Evolutionary conservation across 1,284 basidiomycete genomes (phyloP).

Genomic region (Rhodofomes roseus): DNA sequence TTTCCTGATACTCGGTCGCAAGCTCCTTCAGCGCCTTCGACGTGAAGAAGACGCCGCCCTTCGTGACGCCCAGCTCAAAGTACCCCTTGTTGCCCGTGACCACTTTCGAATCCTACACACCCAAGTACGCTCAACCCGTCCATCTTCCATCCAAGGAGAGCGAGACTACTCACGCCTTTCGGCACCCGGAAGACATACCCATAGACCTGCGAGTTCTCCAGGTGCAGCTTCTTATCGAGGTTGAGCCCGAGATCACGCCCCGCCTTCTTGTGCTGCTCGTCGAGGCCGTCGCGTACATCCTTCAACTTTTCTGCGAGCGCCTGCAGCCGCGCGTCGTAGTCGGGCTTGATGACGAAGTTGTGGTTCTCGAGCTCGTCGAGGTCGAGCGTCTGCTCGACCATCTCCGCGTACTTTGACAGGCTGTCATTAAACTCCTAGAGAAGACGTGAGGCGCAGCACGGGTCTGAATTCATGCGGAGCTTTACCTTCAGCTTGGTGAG

Average conservation of each 20-base stretch:
- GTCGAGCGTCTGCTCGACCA: slow-evolving; percentile 96
- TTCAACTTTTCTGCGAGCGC: slow-evolving; percentile 66
- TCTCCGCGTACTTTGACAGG: slow-evolving; percentile 81
- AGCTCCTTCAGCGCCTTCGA: slow-evolving; percentile 74
- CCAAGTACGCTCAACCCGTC: slow-evolving; percentile 2
- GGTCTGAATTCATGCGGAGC: background rate
- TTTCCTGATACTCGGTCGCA: slow-evolving; percentile 73
- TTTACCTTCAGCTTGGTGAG: slow-evolving; percentile 55
- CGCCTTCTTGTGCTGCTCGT: slow-evolving; percentile 77
- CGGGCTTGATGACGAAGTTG: slow-evolving; percentile 91
- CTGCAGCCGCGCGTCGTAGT: slow-evolving; percentile 79
- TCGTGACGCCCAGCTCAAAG: slow-evolving; percentile 83
- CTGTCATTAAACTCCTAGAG: slow-evolving; percentile 57
- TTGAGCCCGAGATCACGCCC: slow-evolving; percentile 81
- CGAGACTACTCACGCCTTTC: slow-evolving; percentile 61
- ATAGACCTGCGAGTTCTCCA: slow-evolving; percentile 90
- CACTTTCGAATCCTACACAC: slow-evolving; percentile 72
- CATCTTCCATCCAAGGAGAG: background rate
- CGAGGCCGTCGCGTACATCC: slow-evolving; percentile 73
- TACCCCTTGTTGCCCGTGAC: slow-evolving; percentile 72
- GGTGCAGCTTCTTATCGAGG: slow-evolving; percentile 92
- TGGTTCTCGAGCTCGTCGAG: slow-evolving; percentile 82
- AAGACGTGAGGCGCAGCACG: background rate
- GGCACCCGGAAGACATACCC: slow-evolving; percentile 95
- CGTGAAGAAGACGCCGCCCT: slow-evolving; percentile 91